phyloP scores from a whole-genome alignment of 345 rosid species.

The Arabis hirsuta region DNA sequence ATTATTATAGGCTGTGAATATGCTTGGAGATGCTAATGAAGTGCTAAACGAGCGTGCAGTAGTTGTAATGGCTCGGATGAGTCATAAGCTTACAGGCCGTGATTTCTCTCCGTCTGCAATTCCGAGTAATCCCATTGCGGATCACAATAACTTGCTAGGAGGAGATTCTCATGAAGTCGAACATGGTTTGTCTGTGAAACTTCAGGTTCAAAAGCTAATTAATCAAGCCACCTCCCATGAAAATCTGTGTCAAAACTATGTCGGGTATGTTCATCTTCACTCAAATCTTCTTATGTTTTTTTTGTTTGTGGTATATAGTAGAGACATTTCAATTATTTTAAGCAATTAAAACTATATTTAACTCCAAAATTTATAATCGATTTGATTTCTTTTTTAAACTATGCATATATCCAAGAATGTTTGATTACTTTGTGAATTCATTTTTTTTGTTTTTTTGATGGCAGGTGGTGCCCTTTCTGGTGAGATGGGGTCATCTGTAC shows the following conservation, averaged over 20 bases:
- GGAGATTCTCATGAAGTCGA: conserved; percentile 92
- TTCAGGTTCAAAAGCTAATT: conserved; percentile 96
- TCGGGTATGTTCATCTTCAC: conserved; percentile 66
- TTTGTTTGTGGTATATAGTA: background rate
- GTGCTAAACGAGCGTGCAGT: conserved; percentile 94
- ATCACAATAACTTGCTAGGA: conserved; percentile 70
- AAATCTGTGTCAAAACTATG: conserved; percentile 94
- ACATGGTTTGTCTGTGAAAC: conserved; percentile 84
- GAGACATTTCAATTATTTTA: background rate
- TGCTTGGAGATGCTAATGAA: conserved; percentile 97
- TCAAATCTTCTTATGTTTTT: background rate
- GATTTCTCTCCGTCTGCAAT: conserved; percentile 75
- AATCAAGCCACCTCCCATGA: conserved; percentile 86
- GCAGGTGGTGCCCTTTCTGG: conserved; percentile 99
- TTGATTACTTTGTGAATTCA: background rate
- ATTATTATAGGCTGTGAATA: conserved; percentile 78
- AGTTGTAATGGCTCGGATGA: conserved; percentile 93
- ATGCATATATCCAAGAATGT: background rate
- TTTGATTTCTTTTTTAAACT: background rate
- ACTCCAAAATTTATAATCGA: no score
- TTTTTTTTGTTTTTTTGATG: background rate
- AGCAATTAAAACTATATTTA: background rate
- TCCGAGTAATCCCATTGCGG: conserved; percentile 52
- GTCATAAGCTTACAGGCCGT: conserved; percentile 91
- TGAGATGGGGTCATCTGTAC: conserved; percentile 46